Percentiles rank a stretch among this genome's conserved stretches.
These are phyloP conservation scores for Coniochaeta hoffmannii DNA, from an alignment of 2,329 filamentous ascomycete species.

Conservation along the genomic window DNA sequence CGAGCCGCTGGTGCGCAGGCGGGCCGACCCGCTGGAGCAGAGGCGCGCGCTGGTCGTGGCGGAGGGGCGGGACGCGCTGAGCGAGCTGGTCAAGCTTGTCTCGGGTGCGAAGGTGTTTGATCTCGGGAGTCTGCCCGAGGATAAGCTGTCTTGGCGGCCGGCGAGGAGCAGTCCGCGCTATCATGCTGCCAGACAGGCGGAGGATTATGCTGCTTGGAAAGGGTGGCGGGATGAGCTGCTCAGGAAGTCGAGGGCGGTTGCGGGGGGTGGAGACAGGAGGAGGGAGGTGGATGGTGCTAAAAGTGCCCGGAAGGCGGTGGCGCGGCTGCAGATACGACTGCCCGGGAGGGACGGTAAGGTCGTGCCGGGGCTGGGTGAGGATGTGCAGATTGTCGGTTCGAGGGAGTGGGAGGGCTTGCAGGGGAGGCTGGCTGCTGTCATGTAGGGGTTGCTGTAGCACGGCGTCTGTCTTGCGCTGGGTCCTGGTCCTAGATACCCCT, in stretches of 20 bases:
- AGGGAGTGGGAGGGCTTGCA: conserved; percentile 49
- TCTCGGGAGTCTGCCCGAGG: conserved; percentile 46
- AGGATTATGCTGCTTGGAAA: conserved; percentile 57
- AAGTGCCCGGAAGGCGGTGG: conserved; percentile 28
- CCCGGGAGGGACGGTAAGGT: conserved; percentile 38
- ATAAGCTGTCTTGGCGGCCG: conserved; percentile 60
- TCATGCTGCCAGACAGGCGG: conserved; percentile 56
- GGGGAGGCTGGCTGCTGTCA: conserved; percentile 25
- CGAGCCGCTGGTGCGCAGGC: conserved; percentile 45
- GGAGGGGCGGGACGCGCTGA: conserved; percentile 57
- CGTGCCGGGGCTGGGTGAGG: conserved; percentile 25
- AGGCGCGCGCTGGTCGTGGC: conserved; percentile 44
- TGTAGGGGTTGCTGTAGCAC: background rate
- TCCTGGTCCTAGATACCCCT: background rate
- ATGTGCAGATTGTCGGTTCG: conserved; percentile 45
- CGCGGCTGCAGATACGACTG: conserved; percentile 43
- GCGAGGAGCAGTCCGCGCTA: conserved; percentile 57
- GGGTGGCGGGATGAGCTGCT: conserved; percentile 49
- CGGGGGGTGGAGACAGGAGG: conserved; percentile 9
- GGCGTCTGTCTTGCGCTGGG: background rate
- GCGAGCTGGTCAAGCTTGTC: conserved; percentile 57
- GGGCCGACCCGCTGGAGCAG: conserved; percentile 34
- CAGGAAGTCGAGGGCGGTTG: conserved; percentile 40
- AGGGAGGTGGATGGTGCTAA: conserved; percentile 18
- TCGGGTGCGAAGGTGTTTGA: conserved; percentile 50